phyloP scores from a whole-genome alignment of 163 green algal species.

The Chlamydomonas reinhardtii region DNA sequence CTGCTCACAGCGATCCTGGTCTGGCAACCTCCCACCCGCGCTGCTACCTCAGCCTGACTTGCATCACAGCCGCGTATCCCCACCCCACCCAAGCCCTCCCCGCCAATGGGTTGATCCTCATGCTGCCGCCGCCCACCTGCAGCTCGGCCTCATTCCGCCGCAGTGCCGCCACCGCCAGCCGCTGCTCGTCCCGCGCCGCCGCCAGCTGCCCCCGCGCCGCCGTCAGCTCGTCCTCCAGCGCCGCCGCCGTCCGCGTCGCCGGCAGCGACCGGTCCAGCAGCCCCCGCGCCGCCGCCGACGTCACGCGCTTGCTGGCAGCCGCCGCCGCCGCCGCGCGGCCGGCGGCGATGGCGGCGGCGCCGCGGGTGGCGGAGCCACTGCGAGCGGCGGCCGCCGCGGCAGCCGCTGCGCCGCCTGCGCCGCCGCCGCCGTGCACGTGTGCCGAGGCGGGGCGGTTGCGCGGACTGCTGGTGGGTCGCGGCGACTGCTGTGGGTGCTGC shows the following conservation, averaged over 20 bases:
- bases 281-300: not conserved
- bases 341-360: not conserved
- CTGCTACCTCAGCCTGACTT: too few relatives aligned
- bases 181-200: slow-evolving; percentile 34
- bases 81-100: too few relatives aligned
- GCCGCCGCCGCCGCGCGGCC: not conserved
- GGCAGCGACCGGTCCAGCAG: slow-evolving; percentile 32
- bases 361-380: not conserved
- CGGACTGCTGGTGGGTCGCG: not conserved
- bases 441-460: not conserved
- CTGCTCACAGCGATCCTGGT: too few relatives aligned
- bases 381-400: slow-evolving; percentile 1
- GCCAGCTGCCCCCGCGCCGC: not conserved
- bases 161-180: slow-evolving; percentile 23
- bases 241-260: slow-evolving; percentile 29
- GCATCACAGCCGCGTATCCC: too few relatives aligned
- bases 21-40: too few relatives aligned
- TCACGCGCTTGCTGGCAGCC: not conserved
- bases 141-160: slow-evolving; percentile 10
- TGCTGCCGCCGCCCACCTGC: slow-evolving; percentile 3
- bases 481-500: not conserved
- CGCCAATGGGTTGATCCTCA: too few relatives aligned
- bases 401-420: slow-evolving; percentile 8
- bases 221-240: slow-evolving; percentile 40
- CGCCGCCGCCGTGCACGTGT: not conserved